Evolutionary conservation across 768 basidiomycete species (phyloP), one percentile per base, ranked within the genome.

Genomic region (Chalciporus sphaerocephalus): DNA sequence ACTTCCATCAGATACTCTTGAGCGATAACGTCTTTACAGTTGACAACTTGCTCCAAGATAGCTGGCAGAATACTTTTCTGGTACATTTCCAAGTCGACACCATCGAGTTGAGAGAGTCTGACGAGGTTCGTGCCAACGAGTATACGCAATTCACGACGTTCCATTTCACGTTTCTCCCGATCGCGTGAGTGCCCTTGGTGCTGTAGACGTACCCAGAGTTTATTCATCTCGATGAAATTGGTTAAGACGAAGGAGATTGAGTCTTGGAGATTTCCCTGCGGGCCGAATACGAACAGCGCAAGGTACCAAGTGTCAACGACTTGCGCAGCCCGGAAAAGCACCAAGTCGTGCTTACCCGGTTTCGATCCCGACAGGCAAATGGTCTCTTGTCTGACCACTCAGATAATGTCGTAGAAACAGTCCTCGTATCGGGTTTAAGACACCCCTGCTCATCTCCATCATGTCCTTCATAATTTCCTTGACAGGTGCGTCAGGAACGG

Each of bases 381-480:
- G 83, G 60, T 97, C 94, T 53, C 93, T 78, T 13, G 96, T 98
- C 72, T 98, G 94, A 12, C 96, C 95, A 48, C 89, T 92, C 25
- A 98, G 81, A 67, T 98, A 98, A 63, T 99, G 95, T 21, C 95
- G 78, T 27, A 99, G 73, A 69, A 99, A 99, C 25, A 99, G 71
- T 15, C 96, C 96, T 37, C 96, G 78, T 40, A 93, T 92, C n/a
- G 96, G 95, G 64, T 98, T 93, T 52, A 98, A 76, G 5, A 99
- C 92, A 50, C 96, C 96, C 16, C 93, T 76, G 27, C 92, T 92
- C 96, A 98, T 98, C 68, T 99, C 96, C 87, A 99, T 87, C 95
- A 98, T 97, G 68, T 99, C 96, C 76, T 96, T 98, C 95, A 98
- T 99, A 51, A 99, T 92, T 71, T 99, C 95, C 74, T 93, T 96